Evolutionary conservation across 257 asterid species (phyloP).

Genomic region (Gynochthodes officinalis): DNA sequence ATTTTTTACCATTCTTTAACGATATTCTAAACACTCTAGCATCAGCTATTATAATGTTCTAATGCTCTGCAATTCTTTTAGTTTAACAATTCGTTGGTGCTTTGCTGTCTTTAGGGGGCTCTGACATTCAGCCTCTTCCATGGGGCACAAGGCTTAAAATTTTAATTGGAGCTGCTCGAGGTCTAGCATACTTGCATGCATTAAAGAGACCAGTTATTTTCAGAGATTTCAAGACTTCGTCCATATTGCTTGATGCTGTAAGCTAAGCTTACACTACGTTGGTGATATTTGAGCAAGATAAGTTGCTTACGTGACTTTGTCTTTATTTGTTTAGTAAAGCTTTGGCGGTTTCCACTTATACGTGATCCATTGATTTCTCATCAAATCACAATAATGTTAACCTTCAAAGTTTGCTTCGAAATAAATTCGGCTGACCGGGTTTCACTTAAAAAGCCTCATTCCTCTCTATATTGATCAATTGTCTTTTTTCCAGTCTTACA

Average conservation of each 20-base stretch:
- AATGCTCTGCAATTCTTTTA: not conserved
- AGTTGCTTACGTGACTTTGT: not conserved
- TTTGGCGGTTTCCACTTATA: not conserved
- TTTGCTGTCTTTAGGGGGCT: slow-evolving; percentile 44
- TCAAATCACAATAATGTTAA: not conserved
- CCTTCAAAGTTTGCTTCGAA: not conserved
- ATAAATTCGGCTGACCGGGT: not conserved
- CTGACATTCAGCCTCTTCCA: slow-evolving; percentile 62
- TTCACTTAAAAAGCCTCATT: not conserved
- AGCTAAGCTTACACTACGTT: not conserved
- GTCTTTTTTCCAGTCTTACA: slow-evolving; percentile 41
- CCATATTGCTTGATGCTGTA: slow-evolving; percentile 75
- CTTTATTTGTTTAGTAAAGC: not conserved
- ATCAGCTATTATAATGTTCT: no score
- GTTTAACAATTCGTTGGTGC: not conserved
- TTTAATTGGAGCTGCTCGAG: slow-evolving; percentile 63
- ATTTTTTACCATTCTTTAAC: not conserved
- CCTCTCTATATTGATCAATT: not conserved
- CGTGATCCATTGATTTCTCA: not conserved
- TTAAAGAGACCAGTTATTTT: slow-evolving; percentile 50
- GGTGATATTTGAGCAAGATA: not conserved
- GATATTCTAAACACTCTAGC: not conserved
- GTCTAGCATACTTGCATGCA: slow-evolving; percentile 60
- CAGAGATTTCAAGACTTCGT: slow-evolving; percentile 66
- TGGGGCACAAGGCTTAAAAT: slow-evolving; percentile 64